phyloP scores from a whole-genome alignment of 257 asterid species.

The Solanum appendiculatum region DNA sequence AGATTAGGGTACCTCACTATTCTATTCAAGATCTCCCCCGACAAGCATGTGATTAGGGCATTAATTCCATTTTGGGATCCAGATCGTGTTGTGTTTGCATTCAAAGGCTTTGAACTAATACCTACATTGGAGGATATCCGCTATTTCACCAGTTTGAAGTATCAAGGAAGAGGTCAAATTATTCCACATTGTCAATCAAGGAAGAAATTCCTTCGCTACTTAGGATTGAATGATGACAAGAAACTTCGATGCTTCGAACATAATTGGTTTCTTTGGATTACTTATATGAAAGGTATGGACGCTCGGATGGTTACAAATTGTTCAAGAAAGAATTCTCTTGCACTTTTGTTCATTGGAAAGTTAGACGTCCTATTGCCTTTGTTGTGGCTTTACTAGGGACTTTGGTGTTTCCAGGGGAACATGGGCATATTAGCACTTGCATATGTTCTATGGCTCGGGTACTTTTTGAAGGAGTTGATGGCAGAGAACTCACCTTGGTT shows the following conservation, averaged over 20 bases:
- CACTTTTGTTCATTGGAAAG: background rate
- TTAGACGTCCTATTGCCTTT: background rate
- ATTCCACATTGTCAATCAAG: background rate
- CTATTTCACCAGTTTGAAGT: background rate
- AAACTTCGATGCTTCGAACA: background rate
- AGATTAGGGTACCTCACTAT: background rate
- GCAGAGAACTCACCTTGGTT: background rate
- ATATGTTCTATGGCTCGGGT: background rate
- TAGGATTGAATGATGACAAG: background rate
- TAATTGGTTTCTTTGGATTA: background rate
- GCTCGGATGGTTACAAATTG: background rate
- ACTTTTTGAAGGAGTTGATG: background rate
- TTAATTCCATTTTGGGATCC: background rate
- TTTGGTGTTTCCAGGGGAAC: background rate
- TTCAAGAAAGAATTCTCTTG: background rate
- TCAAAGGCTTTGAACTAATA: background rate
- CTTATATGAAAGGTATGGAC: background rate
- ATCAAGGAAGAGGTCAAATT: background rate
- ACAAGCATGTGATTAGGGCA: background rate
- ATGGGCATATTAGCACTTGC: background rate
- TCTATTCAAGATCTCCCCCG: background rate
- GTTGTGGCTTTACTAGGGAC: background rate
- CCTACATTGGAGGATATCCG: background rate
- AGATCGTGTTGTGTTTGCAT: background rate
- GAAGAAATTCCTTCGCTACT: background rate